Evolutionary conservation across 306 rosid genomes (phyloP).

Genomic region (Lathyrus sativus): DNA sequence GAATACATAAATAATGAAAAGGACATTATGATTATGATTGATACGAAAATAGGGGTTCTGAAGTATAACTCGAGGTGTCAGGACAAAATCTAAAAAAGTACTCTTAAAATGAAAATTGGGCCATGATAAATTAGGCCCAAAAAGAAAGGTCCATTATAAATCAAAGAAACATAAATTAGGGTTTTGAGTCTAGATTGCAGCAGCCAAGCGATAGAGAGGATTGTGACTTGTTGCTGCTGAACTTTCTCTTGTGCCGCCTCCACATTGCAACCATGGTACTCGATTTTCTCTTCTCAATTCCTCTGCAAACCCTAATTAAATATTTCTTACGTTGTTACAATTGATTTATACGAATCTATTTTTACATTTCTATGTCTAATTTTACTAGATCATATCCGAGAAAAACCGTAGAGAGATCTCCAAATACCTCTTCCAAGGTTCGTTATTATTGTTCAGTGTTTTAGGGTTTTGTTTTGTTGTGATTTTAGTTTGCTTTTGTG

Average conservation of each 20-base stretch:
- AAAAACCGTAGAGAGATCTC: conserved; percentile 75
- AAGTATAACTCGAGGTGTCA: no score
- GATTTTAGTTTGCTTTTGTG: background rate
- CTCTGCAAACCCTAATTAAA: background rate
- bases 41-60: no score
- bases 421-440: conserved; percentile 78
- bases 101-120: background rate
- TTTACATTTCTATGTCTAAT: background rate
- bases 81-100: no score
- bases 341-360: background rate
- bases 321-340: background rate
- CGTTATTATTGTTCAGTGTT: background rate
- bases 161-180: background rate
- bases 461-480: background rate
- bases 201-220: background rate
- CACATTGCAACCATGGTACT: conserved; percentile 37
- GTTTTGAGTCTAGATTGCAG: background rate
- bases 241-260: conserved; percentile 3
- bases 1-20: no score
- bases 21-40: no score
- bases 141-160: background rate
- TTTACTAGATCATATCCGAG: conserved; percentile 64
- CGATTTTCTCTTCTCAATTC: background rate
- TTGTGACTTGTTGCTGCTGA: background rate
- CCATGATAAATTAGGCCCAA: background rate